Percentiles rank a stretch among this genome's conserved stretches.
Conservation (phyloP, 129 eudicot species). For the Dittrichia graveolens region DNA sequence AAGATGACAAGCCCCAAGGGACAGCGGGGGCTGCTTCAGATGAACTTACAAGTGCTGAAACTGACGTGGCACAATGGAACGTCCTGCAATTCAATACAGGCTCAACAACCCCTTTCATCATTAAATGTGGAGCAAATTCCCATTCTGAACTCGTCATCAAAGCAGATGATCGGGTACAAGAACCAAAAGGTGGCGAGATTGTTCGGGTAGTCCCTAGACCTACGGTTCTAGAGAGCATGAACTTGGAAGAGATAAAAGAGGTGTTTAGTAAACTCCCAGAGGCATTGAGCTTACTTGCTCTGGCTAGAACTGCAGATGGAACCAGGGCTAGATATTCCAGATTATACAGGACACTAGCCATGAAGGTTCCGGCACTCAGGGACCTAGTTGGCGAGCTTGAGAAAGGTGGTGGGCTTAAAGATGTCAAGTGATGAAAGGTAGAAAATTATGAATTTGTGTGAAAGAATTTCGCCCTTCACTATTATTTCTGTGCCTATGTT, state of each 20-base stretch:
- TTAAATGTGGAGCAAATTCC: constrained; percentile 96
- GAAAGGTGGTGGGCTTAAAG: constrained; percentile 91
- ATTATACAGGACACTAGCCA: constrained; percentile 87
- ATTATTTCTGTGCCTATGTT: constrained; percentile 17
- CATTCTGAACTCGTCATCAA: constrained; percentile 89
- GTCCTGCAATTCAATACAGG: constrained; percentile 95
- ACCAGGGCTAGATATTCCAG: constrained; percentile 94
- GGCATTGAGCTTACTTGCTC: constrained; percentile 79
- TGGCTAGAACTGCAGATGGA: constrained; percentile 92
- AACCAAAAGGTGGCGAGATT: constrained; percentile 93
- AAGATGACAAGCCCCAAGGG: constrained; percentile 64
- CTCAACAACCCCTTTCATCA: constrained; percentile 81
- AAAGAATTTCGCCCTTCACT: neutral
- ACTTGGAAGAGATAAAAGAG: constrained; percentile 76
- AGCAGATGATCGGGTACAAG: constrained; percentile 89
- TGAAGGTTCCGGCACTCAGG: constrained; percentile 96
- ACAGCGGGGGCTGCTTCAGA: constrained; percentile 43
- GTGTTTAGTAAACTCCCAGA: constrained; percentile 80
- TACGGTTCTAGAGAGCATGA: constrained; percentile 76
- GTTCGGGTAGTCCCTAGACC: constrained; percentile 93
- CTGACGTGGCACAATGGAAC: constrained; percentile 94
- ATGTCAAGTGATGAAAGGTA: constrained; percentile 56
- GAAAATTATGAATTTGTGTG: constrained; percentile 7
- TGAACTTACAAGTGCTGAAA: constrained; percentile 48
- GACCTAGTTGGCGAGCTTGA: constrained; percentile 96